Base-by-base conservation (phyloP, 176 grass and related monocot species). In the Triticum dicoccoides region DNA sequence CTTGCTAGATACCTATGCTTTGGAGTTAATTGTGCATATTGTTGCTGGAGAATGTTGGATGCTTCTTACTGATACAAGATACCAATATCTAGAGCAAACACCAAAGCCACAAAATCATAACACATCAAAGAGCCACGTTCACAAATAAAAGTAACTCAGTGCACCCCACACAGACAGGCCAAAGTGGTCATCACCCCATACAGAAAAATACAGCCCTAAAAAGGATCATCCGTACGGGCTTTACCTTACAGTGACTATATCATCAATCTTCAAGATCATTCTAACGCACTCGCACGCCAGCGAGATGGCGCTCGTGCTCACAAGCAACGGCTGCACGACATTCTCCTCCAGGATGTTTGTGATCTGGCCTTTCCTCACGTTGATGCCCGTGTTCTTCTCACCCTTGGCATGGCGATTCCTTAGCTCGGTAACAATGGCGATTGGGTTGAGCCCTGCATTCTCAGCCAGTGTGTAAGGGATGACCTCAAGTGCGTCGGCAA, bases 201-300 rank as follows among this genome's bases (percentile, higher is more conserved):
- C 65, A 67, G 15, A 35, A 18, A 3, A 68, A 34, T 68, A 35
- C 65, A 68, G 14, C 30, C 65, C 65, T 18, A 68, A 9, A 68
- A 34, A 17, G 65, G 56, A 21, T 59, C 20, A 58, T 59, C 18
- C 6, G 54, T 58, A 20, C 6, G 20, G 56, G 56, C 6, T 21
- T 59, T 84, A 94, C 76, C 92, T 80, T 29, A 94, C 95, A 2
- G 70, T 92, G 80, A 97, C 87, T 18, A 97, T 92, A 84, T 94
- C 92, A 80, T 97, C 92, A 15, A 97, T 97, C 92, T 97, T 97
- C 83, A 97, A 77, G 75, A 97, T 97, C 94, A 97, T 97, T 56
- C 94, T 97, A 72, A 97, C 95, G 62, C 92, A 97, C 62, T 97
- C 95, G 9, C 92, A 87, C 20, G 92, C 95, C 33, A 97, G 84